A percentile compares a stretch with the other conserved stretches of the same genome.
Conservation (phyloP, 352 stramenopile genomes). For the Globisporangium ultimum region DNA sequence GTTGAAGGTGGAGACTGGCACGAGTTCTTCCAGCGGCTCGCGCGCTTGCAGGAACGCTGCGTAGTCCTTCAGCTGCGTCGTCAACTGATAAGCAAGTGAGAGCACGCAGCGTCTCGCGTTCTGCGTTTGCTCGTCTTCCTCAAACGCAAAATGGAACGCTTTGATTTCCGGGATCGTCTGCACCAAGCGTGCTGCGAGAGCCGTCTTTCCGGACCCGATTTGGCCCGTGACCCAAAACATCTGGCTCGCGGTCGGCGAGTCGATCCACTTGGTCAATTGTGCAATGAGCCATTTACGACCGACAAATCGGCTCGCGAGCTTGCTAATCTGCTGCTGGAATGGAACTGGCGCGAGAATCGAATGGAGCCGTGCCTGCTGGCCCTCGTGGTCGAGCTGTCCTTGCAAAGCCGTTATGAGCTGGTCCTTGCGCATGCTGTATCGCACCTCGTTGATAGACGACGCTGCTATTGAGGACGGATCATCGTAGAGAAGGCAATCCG, state of each 20-base stretch:
- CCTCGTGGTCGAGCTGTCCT: constrained; percentile 70
- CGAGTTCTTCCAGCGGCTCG: constrained; percentile 68
- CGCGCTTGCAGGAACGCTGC: constrained; percentile 61
- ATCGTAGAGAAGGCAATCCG: constrained; percentile 58
- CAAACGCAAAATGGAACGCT: constrained; percentile 68
- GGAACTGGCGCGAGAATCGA: constrained; percentile 62
- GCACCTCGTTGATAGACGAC: constrained; percentile 38
- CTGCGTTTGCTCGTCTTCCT: constrained; percentile 79
- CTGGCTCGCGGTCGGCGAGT: constrained; percentile 23
- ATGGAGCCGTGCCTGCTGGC: constrained; percentile 63
- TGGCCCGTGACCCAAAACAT: constrained; percentile 74
- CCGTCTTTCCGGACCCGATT: constrained; percentile 69
- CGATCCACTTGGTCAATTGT: constrained; percentile 44
- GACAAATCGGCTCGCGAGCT: constrained; percentile 56
- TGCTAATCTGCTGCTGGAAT: constrained; percentile 74
- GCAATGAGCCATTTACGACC: constrained; percentile 66
- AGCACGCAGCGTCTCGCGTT: constrained; percentile 58
- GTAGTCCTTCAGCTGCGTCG: constrained; percentile 70
- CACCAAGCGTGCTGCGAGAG: constrained; percentile 59
- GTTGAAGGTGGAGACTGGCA: constrained; percentile 64
- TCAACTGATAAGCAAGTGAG: constrained; percentile 70
- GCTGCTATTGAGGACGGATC: not conserved
- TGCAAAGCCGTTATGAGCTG: constrained; percentile 56
- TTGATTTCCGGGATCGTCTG: constrained; percentile 64
- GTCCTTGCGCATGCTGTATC: constrained; percentile 44